Evolutionary conservation across 345 rosid species (phyloP), one percentile per base, ranked within the genome.

Genomic region (Physaria fendleri): DNA sequence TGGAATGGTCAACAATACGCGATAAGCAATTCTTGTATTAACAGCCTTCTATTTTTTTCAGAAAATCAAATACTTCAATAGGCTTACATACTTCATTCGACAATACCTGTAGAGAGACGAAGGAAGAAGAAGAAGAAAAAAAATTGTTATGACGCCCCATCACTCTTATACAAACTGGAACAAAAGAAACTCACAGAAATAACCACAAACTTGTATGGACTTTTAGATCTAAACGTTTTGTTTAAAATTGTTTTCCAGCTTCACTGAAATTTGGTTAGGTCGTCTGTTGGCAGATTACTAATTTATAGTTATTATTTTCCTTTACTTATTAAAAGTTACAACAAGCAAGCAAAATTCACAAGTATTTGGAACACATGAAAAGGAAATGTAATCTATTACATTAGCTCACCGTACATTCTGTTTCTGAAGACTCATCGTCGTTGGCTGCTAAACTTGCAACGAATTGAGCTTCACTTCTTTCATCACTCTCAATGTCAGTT

Each of bases 401-500:
- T 65, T 40, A 58, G 71, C 71, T 67, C 5, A 67, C 65, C 30
- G 18, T 68, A 68, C 72, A 68, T 11, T 68, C 72, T 59, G 61
- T 59, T 27, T 68, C 66, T 51, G 56, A 51, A 43, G 66, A 14
- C 32, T 50, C 55, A 17, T 59, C 59, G 5, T 66, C 46, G 46
- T 24, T 6, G n/a, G 15, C 39, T 21, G 20, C 61, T 42, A 68
- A 43, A 20, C 66, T 58, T 43, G 47, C 39, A 43, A 68, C 52
- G 10, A 68, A 51, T 1, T 13, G 66, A 35, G 74, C 69, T 40
- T 70, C 82, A 29, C 66, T 66, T 28, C 65, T 74, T 34, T 79
- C 82, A 43, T 77, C 85, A 29, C 65, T 69, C 20, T 73, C 78
- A 2, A 54, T 35, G 23, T 81, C 81, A 14, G 72, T 53, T 4